Evolutionary conservation across 495 filamentous ascomycete genomes (phyloP), one percentile per base, ranked within the genome.

Genomic region (Talaromyces thailandensis): DNA sequence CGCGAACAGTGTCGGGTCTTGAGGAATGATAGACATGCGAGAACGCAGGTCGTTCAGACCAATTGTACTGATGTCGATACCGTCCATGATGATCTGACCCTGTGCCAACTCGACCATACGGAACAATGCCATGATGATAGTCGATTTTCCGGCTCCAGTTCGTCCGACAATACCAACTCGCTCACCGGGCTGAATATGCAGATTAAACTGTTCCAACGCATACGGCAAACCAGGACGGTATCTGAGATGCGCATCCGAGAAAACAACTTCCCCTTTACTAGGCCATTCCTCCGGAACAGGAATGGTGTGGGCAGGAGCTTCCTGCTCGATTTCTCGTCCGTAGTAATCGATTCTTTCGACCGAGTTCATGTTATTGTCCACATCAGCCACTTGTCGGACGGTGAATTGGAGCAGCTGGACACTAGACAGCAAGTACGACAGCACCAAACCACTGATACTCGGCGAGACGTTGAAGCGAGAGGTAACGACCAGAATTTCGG

Each of bases 311-410:
- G 62, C 16, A 50, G 59, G 59, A 12, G 59, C 59, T 32, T 61
- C 59, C 28, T 61, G 59, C 43, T 61, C 59, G 35, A 62, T 64
- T 12, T 24, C 53, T 55, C 29, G 26, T 57, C 40, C 59, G 26
- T 89, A 90, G 68, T 89, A 85, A 6, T 88, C 74, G 51, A 90
- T 84, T 32, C 87, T 75, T 69, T 90, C 87, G 6, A 84, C 83
- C 23, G 84, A 78, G 62, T 89, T 89, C 87, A 90, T 89, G 66
- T 85, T 82, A 4, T 88, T 71, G 66, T 90, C 87, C 1, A 86
- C 69, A 61, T 84, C 84, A 6, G 86, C 79, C 64, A 85, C 88
- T 18, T 82, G 71, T 1, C 86, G 79, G 32, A 89, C 78, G 0
- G 81, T 77, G 82, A 82, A 85, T 63, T 85, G 81, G n/a, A 88